phyloP scores from a whole-genome alignment of 805 yeast genomes.

The Ogataea philodendri region DNA sequence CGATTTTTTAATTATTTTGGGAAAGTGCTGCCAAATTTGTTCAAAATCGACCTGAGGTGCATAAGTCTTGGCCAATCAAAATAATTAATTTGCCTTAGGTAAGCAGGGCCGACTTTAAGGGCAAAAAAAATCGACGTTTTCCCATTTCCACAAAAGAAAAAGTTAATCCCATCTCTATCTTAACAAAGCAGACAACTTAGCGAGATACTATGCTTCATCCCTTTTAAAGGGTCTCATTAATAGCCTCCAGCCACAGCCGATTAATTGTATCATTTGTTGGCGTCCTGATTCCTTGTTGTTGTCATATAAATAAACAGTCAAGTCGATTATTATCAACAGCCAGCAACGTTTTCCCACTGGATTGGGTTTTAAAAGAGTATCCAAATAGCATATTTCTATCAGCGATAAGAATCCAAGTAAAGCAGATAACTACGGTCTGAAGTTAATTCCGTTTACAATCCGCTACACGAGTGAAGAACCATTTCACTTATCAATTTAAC shows the following conservation, averaged over 20 bases:
- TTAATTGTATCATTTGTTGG: constrained; percentile 4
- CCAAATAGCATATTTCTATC: neutral
- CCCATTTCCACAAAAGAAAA: constrained; percentile 24
- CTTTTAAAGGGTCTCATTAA: constrained; percentile 5
- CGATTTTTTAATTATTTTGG: constrained; percentile 5
- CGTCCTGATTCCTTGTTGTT: constrained; percentile 5
- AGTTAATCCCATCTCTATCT: constrained; percentile 13
- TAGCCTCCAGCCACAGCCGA: constrained; percentile 8
- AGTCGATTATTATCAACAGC: constrained; percentile 5
- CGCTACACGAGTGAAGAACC: neutral
- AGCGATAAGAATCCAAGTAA: neutral
- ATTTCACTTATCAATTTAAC: constrained; percentile 8
- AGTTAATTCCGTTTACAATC: constrained; percentile 1
- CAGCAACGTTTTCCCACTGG: constrained; percentile 12
- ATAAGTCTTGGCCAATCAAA: constrained; percentile 9
- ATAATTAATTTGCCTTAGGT: constrained; percentile 1
- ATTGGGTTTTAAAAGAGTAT: constrained; percentile 3
- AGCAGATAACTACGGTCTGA: neutral
- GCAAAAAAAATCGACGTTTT: constrained; percentile 18
- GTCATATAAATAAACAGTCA: constrained; percentile 2
- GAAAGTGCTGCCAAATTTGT: constrained; percentile 12
- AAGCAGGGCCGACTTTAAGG: constrained; percentile 12
- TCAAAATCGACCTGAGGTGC: constrained; percentile 8
- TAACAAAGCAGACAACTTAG: constrained; percentile 15
- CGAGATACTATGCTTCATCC: constrained; percentile 14